Evolutionary conservation across 345 rosid genomes (phyloP), one percentile per base, ranked within the genome.

Genomic region (Arabis alpina): DNA sequence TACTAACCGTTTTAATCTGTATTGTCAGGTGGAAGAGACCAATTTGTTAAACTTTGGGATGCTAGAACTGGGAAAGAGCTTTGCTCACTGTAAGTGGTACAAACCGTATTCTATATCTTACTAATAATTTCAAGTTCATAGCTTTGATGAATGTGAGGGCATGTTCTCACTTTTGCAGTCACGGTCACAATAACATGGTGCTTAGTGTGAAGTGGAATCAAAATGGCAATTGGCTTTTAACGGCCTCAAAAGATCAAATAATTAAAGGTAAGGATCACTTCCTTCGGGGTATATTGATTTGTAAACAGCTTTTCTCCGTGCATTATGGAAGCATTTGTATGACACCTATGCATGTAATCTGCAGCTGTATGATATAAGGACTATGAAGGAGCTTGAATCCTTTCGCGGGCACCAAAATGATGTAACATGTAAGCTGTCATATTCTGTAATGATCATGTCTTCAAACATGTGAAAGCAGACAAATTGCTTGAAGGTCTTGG

Each of bases 381-480:
- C 96, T 53, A 94, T 94, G 99, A 94, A 94, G 85, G 99, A 89
- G 82, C 97, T 94, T 79, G 96, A 94, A 80, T 91, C 99, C 65
- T 94, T 89, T 78, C 97, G 96, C 48, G 96, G 99, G 23, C 96
- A 94, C 70, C 80, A 83, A 19, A 94, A 94, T 80, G 97, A 94
- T 77, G 91, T 94, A 58, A 91, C 95, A 72, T 81, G 99, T 94
- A 79, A 85, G 97, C 28, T 27, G 19, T 68, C 58, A 61, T 54
- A 48, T 64, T 68, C 41, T 63, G 47, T 56, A 10, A 42, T 40
- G 45, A 52, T 42, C 77, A 60, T 70, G 28, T 71, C 36, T 71
- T 61, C 36, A 44, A 27, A 19, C 51, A 70, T 51, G 36, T 42
- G 72, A 56, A 25, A 36, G 15, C 43, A 39, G 51, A 59, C 6